A percentile compares a stretch with the other conserved stretches of the same genome.
phyloP scores from a whole-genome alignment of 495 filamentous ascomycete species.

The Annulohypoxylon bovei region DNA sequence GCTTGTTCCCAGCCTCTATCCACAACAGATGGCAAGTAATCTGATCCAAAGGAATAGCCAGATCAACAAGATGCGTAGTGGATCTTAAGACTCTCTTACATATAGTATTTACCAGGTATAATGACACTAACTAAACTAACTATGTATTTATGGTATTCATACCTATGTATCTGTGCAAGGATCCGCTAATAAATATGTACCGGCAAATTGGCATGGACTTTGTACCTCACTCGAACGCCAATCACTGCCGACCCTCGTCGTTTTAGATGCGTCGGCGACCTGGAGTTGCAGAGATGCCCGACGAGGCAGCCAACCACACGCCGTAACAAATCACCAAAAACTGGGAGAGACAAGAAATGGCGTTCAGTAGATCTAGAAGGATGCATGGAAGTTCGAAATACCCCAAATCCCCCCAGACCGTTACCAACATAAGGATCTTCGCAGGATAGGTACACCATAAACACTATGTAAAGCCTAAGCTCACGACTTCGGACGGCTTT shows the following conservation, averaged over 20 bases:
- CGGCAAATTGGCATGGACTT: conserved; percentile 9
- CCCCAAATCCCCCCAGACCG: conserved; percentile 21
- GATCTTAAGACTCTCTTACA: not conserved
- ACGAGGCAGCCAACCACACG: conserved; percentile 42
- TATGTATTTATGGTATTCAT: conserved; percentile 15
- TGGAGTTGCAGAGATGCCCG: conserved; percentile 39
- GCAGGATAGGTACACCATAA: conserved; percentile 11
- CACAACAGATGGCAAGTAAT: conserved; percentile 7
- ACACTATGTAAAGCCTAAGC: not conserved
- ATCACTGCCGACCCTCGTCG: conserved; percentile 24
- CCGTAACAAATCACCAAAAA: conserved; percentile 19
- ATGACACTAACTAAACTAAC: not conserved
- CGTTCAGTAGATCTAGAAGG: conserved; percentile 40
- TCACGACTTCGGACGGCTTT: not conserved
- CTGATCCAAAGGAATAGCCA: not conserved
- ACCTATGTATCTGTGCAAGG: conserved; percentile 28
- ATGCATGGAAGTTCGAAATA: conserved; percentile 35
- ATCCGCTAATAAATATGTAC: conserved; percentile 35
- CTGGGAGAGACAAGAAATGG: conserved; percentile 8
- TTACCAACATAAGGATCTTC: conserved; percentile 31
- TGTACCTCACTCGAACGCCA: conserved; percentile 17
- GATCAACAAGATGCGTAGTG: conserved; percentile 14
- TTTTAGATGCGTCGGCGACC: conserved; percentile 33
- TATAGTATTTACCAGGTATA: conserved; percentile 23
- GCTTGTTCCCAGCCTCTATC: conserved; percentile 24